phyloP scores from a whole-genome alignment of 331 rosid genomes.

The Quercus phellos region DNA sequence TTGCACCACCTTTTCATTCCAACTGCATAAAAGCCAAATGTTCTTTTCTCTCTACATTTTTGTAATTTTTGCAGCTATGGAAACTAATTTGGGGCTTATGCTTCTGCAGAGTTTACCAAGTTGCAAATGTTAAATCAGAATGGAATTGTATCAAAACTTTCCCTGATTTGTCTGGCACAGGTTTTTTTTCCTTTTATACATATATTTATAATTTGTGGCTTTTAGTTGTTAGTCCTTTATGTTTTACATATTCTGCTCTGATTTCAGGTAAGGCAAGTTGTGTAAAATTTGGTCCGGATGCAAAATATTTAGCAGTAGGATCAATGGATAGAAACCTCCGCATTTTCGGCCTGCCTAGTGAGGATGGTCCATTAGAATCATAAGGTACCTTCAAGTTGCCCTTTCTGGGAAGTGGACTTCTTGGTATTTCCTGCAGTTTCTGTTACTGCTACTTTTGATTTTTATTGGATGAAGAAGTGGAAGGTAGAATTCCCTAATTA shows the following conservation, averaged over 20 bases:
- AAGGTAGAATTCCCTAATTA: slow-evolving; percentile 26
- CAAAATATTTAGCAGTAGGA: slow-evolving; percentile 77
- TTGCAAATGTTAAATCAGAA: slow-evolving; percentile 85
- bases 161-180: slow-evolving; percentile 97
- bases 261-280: slow-evolving; percentile 68
- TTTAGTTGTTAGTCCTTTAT: not conserved
- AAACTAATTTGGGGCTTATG: slow-evolving; percentile 21
- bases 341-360: slow-evolving; percentile 70
- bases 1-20: not conserved
- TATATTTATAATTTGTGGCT: not conserved
- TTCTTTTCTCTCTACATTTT: not conserved
- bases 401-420: not conserved
- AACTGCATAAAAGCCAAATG: not conserved
- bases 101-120: slow-evolving; percentile 84
- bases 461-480: slow-evolving; percentile 26
- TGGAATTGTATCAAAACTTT: slow-evolving; percentile 92
- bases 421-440: slow-evolving; percentile 21
- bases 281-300: slow-evolving; percentile 80
- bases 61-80: not conserved
- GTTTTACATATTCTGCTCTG: not conserved
- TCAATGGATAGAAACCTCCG: slow-evolving; percentile 97
- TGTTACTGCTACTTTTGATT: slow-evolving; percentile 12
- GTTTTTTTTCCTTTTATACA: slow-evolving; percentile 18
- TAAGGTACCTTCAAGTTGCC: slow-evolving; percentile 16
- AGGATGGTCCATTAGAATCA: slow-evolving; percentile 44